Conservation (phyloP, 164 flowering plant genomes). For the Chimonanthus praecox region DNA sequence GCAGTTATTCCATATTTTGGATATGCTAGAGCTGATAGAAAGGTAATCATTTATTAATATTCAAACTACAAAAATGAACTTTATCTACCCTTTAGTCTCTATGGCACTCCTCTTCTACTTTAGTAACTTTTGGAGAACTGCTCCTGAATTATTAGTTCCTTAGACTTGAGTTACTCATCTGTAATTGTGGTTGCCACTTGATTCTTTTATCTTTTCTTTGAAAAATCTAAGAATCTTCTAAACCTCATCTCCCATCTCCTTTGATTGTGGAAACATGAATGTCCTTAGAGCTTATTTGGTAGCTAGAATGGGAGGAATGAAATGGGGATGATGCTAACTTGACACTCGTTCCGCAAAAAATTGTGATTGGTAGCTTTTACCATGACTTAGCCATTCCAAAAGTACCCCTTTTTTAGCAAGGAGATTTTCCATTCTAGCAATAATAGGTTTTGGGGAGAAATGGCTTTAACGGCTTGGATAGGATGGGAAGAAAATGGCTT, state of each 20-base stretch:
- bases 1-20: constrained; percentile 99
- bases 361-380: too few species aligned
- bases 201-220: not conserved
- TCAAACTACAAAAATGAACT: not conserved
- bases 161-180: not conserved
- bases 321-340: too few species aligned
- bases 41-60: constrained; percentile 35
- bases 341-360: too few species aligned
- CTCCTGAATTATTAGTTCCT: not conserved
- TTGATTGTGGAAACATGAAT: not conserved
- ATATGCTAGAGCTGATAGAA: constrained; percentile 97
- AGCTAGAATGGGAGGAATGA: too few species aligned
- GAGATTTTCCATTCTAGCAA: too few species aligned
- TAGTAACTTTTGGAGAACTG: not conserved
- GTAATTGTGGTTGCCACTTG: not conserved
- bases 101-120: not conserved
- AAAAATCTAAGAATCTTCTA: not conserved
- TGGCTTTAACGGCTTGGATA: too few species aligned
- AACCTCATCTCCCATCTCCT: not conserved
- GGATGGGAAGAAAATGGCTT: too few species aligned
- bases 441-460: too few species aligned
- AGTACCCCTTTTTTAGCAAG: too few species aligned
- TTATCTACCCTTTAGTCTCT: not conserved
- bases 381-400: too few species aligned
- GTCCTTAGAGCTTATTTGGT: too few species aligned